These are phyloP conservation scores for Apiospora sp. DNA, from an alignment of 2,329 filamentous ascomycete species.

Conservation along the genomic window DNA sequence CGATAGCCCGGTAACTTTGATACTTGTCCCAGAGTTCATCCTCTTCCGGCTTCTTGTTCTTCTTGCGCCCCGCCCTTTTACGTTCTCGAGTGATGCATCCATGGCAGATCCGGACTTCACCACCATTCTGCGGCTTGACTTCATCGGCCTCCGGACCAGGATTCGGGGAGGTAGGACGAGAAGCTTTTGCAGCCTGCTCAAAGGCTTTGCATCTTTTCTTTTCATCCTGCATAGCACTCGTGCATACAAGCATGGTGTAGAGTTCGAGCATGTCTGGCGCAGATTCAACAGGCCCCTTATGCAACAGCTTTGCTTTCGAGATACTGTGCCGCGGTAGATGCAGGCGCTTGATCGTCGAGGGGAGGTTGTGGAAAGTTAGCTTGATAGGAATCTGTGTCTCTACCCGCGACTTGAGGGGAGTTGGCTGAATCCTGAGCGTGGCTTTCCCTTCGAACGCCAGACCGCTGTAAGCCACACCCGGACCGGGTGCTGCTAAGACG, in stretches of 20 bases:
- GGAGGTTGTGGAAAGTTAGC: slow-evolving; percentile 79
- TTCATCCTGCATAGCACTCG: slow-evolving; percentile 84
- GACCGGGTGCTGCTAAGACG: slow-evolving; percentile 29
- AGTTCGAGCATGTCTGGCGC: slow-evolving; percentile 80
- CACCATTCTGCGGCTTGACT: slow-evolving; percentile 82
- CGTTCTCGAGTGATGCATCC: slow-evolving; percentile 93
- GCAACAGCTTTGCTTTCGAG: slow-evolving; percentile 89
- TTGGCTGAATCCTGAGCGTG: slow-evolving; percentile 68
- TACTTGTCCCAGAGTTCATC: slow-evolving; percentile 86
- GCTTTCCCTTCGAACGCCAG: slow-evolving; percentile 37
- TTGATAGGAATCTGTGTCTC: slow-evolving; percentile 95
- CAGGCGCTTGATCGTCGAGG: slow-evolving; percentile 77
- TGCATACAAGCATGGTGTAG: slow-evolving; percentile 85
- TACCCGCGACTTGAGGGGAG: slow-evolving; percentile 84
- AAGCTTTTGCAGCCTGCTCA: slow-evolving; percentile 58
- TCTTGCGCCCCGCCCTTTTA: slow-evolving; percentile 91
- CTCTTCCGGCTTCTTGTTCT: slow-evolving; percentile 91
- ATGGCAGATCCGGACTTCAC: slow-evolving; percentile 89
- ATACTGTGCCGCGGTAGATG: slow-evolving; percentile 91
- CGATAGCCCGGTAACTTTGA: slow-evolving; percentile 82
- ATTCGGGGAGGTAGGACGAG: slow-evolving; percentile 40
- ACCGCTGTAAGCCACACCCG: slow-evolving; percentile 31
- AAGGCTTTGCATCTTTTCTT: slow-evolving; percentile 73
- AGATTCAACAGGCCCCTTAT: slow-evolving; percentile 72
- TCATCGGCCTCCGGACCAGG: slow-evolving; percentile 67